Evolutionary conservation across 192 early-diverging fungal genomes (phyloP), one percentile per base, ranked within the genome.

Genomic region (Coemansia guatemalensis): DNA sequence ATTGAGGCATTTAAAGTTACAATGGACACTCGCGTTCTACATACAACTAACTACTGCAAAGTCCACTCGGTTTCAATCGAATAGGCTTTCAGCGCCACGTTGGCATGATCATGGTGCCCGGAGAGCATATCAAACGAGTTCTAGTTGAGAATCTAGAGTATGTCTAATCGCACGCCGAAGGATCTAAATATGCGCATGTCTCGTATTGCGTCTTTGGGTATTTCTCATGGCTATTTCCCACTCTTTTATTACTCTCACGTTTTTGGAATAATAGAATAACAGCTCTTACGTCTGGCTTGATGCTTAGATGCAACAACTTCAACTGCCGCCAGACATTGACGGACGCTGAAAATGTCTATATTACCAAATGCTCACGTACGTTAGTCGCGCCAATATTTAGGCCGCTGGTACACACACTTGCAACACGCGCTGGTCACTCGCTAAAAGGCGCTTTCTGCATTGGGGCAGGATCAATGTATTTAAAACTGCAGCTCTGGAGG

Each of bases 301-400:
- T 30, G 53, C 57, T 76, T 11, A 62, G 69, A 25, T 85, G 84
- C 65, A 85, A 85, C 58, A 70, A 74, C 8, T 63, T 74, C 27
- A 62, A 65, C 27, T 85, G 84, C 49, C 65, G 82, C 26, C 68
- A 61, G 20, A 11, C 69, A 30, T 58, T 85, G 48, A 41, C 74
- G 17, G 39, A 39, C n/a, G 69, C 67, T 11, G 58, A 56, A 44
- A 74, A 75, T 66, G 86, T 83, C 14, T 88, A 85, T 57, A 75
- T 87, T 48, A 90, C 88, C 6, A 85, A 81, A 8, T 90, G 88
- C 63, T 88, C 88, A 8, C 87, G 88, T 89, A 84, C 50, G 71
- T 62, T 49, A 23, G 30, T 20, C 17, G 35, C 35, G 11, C 35
- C 35, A 11, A 12, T 39, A 39, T 39, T 11, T 12, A 39, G 35